A percentile compares a stretch with the other conserved stretches of the same genome.
These are phyloP conservation scores for Trichoderma oligosporum DNA, from an alignment of 2,329 filamentous ascomycete genomes.

Conservation along the genomic window DNA sequence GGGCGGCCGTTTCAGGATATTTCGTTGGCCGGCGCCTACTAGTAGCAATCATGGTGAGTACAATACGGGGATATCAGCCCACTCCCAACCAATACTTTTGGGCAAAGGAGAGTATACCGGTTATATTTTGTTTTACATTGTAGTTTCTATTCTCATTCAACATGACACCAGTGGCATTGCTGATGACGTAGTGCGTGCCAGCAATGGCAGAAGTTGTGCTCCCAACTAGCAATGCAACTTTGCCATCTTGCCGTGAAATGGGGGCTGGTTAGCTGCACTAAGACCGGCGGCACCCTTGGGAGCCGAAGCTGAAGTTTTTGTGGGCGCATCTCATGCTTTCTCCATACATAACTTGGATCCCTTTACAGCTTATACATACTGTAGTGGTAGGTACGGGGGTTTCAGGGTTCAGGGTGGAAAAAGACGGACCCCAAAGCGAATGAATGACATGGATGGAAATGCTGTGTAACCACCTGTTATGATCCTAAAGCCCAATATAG, in stretches of 20 bases:
- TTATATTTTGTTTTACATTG: not conserved
- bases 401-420: no score
- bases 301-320: constrained; percentile 12
- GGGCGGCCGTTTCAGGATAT: constrained; percentile 7
- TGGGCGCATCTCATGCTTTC: constrained; percentile 1
- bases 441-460: not conserved
- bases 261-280: not conserved
- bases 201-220: not conserved
- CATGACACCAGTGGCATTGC: not conserved
- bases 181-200: constrained; percentile 9
- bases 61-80: not conserved
- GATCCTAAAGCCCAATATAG: not conserved
- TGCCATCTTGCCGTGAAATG: constrained; percentile 10
- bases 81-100: not conserved
- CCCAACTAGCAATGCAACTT: not conserved
- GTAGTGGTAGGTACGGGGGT: not conserved
- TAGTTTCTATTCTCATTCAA: constrained; percentile 1
- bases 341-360: not conserved
- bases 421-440: no score
- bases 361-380: constrained; percentile 6
- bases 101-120: not conserved
- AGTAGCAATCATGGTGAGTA: not conserved
- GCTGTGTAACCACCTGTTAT: constrained; percentile 12
- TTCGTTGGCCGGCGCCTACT: not conserved
- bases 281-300: not conserved